Evolutionary conservation across 805 yeast genomes (phyloP).

Genomic region (Komagataella populi): DNA sequence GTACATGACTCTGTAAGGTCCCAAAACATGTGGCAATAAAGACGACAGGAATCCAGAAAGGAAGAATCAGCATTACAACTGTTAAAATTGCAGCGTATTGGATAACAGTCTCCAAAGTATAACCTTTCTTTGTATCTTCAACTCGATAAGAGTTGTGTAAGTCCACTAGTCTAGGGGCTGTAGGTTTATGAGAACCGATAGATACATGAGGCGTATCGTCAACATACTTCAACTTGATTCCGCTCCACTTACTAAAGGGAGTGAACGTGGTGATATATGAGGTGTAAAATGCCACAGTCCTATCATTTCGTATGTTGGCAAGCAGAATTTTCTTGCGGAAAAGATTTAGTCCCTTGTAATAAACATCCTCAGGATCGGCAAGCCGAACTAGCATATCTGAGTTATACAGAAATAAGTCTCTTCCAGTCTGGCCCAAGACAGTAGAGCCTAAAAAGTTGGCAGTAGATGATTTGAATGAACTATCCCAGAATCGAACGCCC

Average conservation of each 20-base stretch:
- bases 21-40: conserved; percentile 15
- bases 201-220: conserved; percentile 26
- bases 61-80: conserved; percentile 16
- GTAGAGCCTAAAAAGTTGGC: conserved; percentile 41
- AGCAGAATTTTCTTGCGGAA: conserved; percentile 48
- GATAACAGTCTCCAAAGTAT: conserved; percentile 3
- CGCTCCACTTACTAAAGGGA: conserved; percentile 53
- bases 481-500: conserved; percentile 37
- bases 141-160: conserved; percentile 18
- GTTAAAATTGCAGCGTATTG: conserved; percentile 12
- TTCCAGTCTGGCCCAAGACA: conserved; percentile 55
- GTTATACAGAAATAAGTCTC: conserved; percentile 51
- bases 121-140: conserved; percentile 2
- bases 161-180: conserved; percentile 40
- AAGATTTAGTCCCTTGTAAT: conserved; percentile 34
- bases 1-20: conserved; percentile 1
- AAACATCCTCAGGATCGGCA: conserved; percentile 38
- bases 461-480: conserved; percentile 14
- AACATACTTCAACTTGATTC: conserved; percentile 31
- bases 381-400: conserved; percentile 32
- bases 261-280: conserved; percentile 60
- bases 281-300: conserved; percentile 82
- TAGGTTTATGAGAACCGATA: conserved; percentile 21
- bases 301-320: conserved; percentile 71
- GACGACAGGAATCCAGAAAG: conserved; percentile 37